phyloP scores from a whole-genome alignment of 441 rosid genomes.

The Daphne laureola region DNA sequence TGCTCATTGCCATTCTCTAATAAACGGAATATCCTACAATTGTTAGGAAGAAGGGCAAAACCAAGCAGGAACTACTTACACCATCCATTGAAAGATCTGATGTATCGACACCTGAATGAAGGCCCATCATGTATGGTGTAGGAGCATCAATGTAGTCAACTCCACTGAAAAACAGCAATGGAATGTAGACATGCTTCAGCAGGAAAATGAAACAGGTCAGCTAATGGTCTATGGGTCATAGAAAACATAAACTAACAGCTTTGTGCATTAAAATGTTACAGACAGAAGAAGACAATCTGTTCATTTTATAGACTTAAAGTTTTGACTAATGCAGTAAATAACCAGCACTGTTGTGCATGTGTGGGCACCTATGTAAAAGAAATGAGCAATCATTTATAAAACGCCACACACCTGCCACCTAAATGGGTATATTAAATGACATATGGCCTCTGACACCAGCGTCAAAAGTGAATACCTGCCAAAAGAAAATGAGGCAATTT shows the following conservation, averaged over 20 bases:
- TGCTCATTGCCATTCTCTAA: too few relatives aligned
- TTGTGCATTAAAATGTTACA: too few relatives aligned
- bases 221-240: too few relatives aligned
- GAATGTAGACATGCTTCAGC: constrained; percentile 99
- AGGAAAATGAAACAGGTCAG: constrained; percentile 33
- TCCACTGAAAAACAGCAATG: constrained; percentile 99
- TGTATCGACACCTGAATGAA: constrained; percentile 93
- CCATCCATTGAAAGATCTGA: constrained; percentile 85
- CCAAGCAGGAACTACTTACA: constrained; percentile 45
- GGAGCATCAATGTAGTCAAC: constrained; percentile 99
- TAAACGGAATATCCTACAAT: too few relatives aligned
- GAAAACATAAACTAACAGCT: background rate
- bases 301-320: too few relatives aligned
- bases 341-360: too few relatives aligned
- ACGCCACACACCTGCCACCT: constrained; percentile 74
- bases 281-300: too few relatives aligned
- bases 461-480: constrained; percentile 89
- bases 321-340: too few relatives aligned
- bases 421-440: constrained; percentile 96
- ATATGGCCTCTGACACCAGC: constrained; percentile 88
- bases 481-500: constrained; percentile 14
- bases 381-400: too few relatives aligned
- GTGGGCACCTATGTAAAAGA: too few relatives aligned
- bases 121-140: constrained; percentile 99
- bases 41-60: too few relatives aligned